A percentile compares a stretch with the other conserved stretches of the same genome.
Conservation (phyloP, 2,329 filamentous ascomycete species). For the Arthrobotrys conoides region DNA sequence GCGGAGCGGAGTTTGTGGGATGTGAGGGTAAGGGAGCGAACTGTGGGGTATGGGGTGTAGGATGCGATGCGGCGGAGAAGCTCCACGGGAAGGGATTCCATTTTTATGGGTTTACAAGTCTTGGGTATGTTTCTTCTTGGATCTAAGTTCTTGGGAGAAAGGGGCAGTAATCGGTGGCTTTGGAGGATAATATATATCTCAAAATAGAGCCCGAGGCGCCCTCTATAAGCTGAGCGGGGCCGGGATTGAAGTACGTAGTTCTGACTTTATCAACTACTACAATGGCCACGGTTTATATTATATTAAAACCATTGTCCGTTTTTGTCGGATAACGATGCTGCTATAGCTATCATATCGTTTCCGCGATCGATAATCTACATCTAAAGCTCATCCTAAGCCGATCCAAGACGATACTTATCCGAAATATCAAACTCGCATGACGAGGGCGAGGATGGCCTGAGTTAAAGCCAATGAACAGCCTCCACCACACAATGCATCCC, state of each 20-base stretch:
- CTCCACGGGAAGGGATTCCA: constrained; percentile 50
- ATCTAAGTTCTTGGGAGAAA: not conserved
- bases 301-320: no score
- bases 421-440: not conserved
- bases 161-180: not conserved
- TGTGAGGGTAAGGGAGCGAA: constrained; percentile 30
- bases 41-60: constrained; percentile 40
- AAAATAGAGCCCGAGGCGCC: no score
- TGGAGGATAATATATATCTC: not conserved
- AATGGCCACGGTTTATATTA: no score
- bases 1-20: constrained; percentile 45
- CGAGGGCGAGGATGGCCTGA: constrained; percentile 15
- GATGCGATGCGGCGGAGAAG: constrained; percentile 43
- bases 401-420: not conserved
- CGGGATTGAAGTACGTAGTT: no score
- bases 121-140: not conserved
- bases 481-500: not conserved
- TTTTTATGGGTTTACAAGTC: constrained; percentile 3
- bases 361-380: not conserved
- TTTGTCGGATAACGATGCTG: no score
- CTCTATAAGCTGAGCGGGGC: no score
- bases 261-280: no score
- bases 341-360: not conserved
- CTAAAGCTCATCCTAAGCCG: not conserved
- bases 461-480: not conserved